phyloP scores from a whole-genome alignment of 2,329 filamentous ascomycete species.

The Penicillium sp. region DNA sequence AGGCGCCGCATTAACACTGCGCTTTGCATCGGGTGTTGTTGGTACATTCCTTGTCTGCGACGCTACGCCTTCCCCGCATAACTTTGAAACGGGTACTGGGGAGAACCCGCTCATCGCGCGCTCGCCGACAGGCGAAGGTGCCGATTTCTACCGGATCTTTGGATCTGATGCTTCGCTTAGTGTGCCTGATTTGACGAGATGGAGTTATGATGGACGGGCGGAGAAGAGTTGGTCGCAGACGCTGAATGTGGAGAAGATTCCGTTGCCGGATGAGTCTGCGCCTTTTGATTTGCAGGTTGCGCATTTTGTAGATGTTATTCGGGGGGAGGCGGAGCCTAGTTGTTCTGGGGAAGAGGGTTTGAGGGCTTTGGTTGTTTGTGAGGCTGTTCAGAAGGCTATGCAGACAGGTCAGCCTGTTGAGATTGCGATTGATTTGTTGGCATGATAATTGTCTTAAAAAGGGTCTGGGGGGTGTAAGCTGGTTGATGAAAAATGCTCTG shows the following conservation, averaged over 20 bases:
- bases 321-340: constrained; percentile 42
- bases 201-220: constrained; percentile 44
- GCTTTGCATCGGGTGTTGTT: constrained; percentile 56
- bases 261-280: constrained; percentile 27
- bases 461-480: too few relatives aligned
- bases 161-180: constrained; percentile 54
- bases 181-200: constrained; percentile 55
- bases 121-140: constrained; percentile 32
- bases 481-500: too few relatives aligned
- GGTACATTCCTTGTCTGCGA: constrained; percentile 60
- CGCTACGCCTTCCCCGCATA: constrained; percentile 52
- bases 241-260: constrained; percentile 35
- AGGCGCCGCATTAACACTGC: constrained; percentile 55
- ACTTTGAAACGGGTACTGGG: constrained; percentile 59
- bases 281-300: constrained; percentile 56
- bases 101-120: constrained; percentile 56
- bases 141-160: constrained; percentile 56
- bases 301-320: constrained; percentile 54
- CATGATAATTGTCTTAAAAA: neutral
- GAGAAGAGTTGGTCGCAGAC: constrained; percentile 46
- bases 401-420: constrained; percentile 38
- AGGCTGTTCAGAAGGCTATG: constrained; percentile 52
- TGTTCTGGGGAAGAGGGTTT: constrained; percentile 54
- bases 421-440: constrained; percentile 21
- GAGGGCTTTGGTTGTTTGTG: constrained; percentile 53